Evolutionary conservation across 129 eudicot genomes (phyloP).

Genomic region (Centella asiatica): DNA sequence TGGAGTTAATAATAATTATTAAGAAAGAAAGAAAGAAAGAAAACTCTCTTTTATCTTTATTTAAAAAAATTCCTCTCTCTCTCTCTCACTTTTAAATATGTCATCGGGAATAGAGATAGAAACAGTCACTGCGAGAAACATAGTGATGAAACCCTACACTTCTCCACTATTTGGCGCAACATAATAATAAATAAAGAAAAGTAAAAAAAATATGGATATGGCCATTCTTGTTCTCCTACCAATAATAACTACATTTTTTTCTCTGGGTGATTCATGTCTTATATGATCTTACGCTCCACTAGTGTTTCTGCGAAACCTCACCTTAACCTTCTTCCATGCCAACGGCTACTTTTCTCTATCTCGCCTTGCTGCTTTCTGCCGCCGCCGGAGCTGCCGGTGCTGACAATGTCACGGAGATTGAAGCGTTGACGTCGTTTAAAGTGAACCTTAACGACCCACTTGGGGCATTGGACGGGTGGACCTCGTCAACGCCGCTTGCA

Average conservation of each 20-base stretch:
- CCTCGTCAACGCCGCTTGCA: constrained; percentile 43
- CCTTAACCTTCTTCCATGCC: constrained; percentile 35
- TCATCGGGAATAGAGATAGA: background rate
- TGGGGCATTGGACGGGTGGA: constrained; percentile 61
- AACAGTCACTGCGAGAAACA: background rate
- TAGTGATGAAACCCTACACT: background rate
- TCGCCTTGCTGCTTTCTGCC: constrained; percentile 31
- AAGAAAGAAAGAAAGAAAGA: no score
- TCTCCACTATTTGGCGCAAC: background rate
- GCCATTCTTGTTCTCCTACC: background rate
- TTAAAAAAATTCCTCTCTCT: background rate
- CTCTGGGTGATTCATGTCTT: background rate
- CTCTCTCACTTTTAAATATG: background rate
- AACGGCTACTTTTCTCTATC: constrained; percentile 44
- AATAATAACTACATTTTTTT: background rate
- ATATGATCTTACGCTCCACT: background rate
- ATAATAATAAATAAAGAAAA: background rate
- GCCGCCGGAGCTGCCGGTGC: constrained; percentile 14
- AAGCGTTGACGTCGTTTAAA: constrained; percentile 44
- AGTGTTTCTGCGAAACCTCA: background rate
- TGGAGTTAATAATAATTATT: no score
- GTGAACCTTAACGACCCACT: constrained; percentile 48
- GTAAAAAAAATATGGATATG: background rate
- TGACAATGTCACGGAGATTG: constrained; percentile 27
- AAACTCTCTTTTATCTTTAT: no score